Base-by-base conservation (phyloP, 345 rosid species). In the Atalantia buxifolia region DNA sequence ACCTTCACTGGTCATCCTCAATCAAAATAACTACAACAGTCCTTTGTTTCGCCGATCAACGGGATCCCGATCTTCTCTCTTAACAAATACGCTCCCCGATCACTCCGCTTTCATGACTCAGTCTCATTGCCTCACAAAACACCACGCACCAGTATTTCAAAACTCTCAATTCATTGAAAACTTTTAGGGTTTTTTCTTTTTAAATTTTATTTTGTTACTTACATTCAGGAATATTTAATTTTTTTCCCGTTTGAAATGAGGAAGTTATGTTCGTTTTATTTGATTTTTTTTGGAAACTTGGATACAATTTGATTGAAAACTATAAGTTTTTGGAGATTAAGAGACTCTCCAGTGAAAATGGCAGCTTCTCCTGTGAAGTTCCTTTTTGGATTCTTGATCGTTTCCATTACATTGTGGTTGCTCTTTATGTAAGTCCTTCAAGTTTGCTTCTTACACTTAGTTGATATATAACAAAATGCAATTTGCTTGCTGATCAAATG, bases 361-460 rank as follows among this genome's bases (percentile, higher is more conserved):
- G 91, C 89, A 65, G 93, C 90, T 85, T 94, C 98, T 57, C 98
- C 97, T n/a, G 99, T 91, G 70, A 92, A 89, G 79, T 89, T 94
- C 88, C 92, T 96, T 85, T 88, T 91, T 62, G 97, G 97, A 21
- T 96, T 96, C 89, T 85, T 96, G 72, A 76, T 90, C 67, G 81
- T 86, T 80, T 96, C 91, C 82, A 82, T 96, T 83, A 79, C 88
- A 81, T 83, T 96, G 76, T 96, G 98, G 98, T 78, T 92, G 84
- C 82, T 92, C 81, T 92, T 96, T 90, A 87, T 91, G 99, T 92
- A 86, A 83, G 98, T 84, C n/a, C 31, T 69, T 53, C 63, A 7
- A 31, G 73, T 78, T 75, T 53, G 38, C 16, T 69, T 36, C 35
- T 35, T 66, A 35, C 25, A 8, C 38, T 6, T 72, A 24, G 57